Base-by-base conservation (phyloP, 1,284 basidiomycete species). In the Ustilago esculenta region DNA sequence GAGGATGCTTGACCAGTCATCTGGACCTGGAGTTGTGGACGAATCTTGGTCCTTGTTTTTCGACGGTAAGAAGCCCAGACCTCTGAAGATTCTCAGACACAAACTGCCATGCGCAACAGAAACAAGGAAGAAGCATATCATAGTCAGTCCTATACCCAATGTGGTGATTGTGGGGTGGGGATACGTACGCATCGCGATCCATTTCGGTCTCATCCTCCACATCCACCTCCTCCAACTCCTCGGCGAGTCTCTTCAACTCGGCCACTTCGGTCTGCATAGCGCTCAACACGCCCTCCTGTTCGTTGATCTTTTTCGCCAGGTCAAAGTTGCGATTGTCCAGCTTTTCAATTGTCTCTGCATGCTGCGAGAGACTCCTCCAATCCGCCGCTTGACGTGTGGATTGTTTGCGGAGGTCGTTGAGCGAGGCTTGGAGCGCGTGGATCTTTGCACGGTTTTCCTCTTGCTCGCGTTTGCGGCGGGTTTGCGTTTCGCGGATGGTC, bases 281-380 rank as follows among this genome's bases (percentile, higher is more conserved):
- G 17, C 50, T 55, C 4, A 77, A 54, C 1, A 61, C 36, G n/a
- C 52, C 15, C 49, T 77, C 73, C 39, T 73, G 61, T 45, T 77
- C 75, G 49, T 77, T 77, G 42, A 74, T 73, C 21, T 66, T 77
- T 40, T 75, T 76, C 8, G 73, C 75, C 7, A 77, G 55, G 30
- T 75, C 72, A 27, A 77, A 77, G 40, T 77, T 75, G n/a, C 65
- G 25, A 25, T 75, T 69, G 32, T 77, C 75, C 25, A 77, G 44
- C 23, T 65, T 63, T 20, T 68, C 66, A 35, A 77, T 74, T 2
- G 50, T 59, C 8, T 65, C 53, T 2, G 54, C 48, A 33, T 77
- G 73, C n/a, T 35, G 39, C 9, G 69, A 53, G 11, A 75, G 44
- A 4, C 50, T 56, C 8, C 70, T 46, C 75, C 75, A 77, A n/a